Evolutionary conservation across 768 basidiomycete species (phyloP), one percentile per base, ranked within the genome.

Genomic region (Russula sp.): DNA sequence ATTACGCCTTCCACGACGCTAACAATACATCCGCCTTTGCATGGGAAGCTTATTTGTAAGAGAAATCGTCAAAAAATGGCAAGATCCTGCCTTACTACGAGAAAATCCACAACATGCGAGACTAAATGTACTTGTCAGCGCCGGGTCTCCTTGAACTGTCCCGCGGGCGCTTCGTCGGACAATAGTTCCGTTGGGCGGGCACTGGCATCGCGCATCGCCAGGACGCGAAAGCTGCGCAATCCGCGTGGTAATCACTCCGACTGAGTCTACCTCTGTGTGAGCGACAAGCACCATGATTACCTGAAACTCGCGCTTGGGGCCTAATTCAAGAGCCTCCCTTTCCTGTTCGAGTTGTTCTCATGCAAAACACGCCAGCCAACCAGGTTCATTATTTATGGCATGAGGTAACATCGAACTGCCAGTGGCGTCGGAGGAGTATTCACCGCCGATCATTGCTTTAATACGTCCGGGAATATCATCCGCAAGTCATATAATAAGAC

Each of bases 271-370:
- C 32, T 38, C 34, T 22, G 20, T 5, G 34, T 64, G 52, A 64
- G 51, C 11, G n/a, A 14, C 22, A 2, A 16, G 52, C 1, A 2
- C 18, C 11, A n/a, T 30, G 8, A 54, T 42, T 70, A 93, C 94
- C 73, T 84, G 78, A 7, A 97, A 77, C 67, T 94, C 90, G 57
- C 79, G 78, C 65, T 89, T 87, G 36, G 94, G 83, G 54, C 89
- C 86, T 11, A 81, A 83, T 16, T 75, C 76, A 20, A 80, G 75
- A 16, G 73, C 75, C 57, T 85, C 83, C 18, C 78, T 78, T 30
- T 85, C 84, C 55, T 75, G 77, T 36, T 79, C 75, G 20, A 80
- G 72, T 59, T 79, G 79, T 44, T 81, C 78, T 6, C 75, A 76
- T 42, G 85, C 81, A 66, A 83, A 79, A 34, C 73, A 73, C 2